A percentile compares a stretch with the other conserved stretches of the same genome.
These are phyloP conservation scores for Suillus lakei DNA, from an alignment of 768 basidiomycete species.

Conservation along the genomic window DNA sequence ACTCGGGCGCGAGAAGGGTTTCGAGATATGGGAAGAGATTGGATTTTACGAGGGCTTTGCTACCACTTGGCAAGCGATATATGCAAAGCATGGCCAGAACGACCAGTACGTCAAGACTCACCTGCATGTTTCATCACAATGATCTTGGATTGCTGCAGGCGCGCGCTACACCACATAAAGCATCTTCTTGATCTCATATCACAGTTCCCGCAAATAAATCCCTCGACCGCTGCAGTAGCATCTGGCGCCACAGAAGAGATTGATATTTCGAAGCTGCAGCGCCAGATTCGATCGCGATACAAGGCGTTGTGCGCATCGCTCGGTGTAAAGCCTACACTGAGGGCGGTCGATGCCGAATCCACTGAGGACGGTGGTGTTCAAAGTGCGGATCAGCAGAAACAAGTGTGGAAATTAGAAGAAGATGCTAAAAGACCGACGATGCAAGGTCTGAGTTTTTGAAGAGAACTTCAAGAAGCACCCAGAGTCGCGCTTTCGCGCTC, in stretches of 20 bases:
- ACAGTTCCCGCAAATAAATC: conserved; percentile 81
- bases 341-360: conserved; percentile 19
- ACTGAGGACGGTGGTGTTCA: conserved; percentile 10
- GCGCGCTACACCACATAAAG: conserved; percentile 64
- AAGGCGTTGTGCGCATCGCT: conserved; percentile 83
- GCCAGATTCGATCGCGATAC: conserved; percentile 87
- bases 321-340: conserved; percentile 60
- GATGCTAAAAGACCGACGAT: conserved; percentile 7
- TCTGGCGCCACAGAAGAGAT: conserved; percentile 46
- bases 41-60: conserved; percentile 93
- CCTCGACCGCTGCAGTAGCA: conserved; percentile 45
- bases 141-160: conserved; percentile 41
- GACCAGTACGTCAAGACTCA: conserved; percentile 50
- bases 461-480: conserved; percentile 5
- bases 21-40: conserved; percentile 97
- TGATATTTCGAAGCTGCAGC: conserved; percentile 79
- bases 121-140: conserved; percentile 1
- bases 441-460: conserved; percentile 18
- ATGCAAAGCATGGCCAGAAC: conserved; percentile 41
- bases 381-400: conserved; percentile 6
- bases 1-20: conserved; percentile 88
- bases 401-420: conserved; percentile 8
- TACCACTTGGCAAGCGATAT: conserved; percentile 64
- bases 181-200: conserved; percentile 73
- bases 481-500: not conserved